phyloP scores from a whole-genome alignment of 495 filamentous ascomycete genomes.

The Saxophila tyrrhenica region DNA sequence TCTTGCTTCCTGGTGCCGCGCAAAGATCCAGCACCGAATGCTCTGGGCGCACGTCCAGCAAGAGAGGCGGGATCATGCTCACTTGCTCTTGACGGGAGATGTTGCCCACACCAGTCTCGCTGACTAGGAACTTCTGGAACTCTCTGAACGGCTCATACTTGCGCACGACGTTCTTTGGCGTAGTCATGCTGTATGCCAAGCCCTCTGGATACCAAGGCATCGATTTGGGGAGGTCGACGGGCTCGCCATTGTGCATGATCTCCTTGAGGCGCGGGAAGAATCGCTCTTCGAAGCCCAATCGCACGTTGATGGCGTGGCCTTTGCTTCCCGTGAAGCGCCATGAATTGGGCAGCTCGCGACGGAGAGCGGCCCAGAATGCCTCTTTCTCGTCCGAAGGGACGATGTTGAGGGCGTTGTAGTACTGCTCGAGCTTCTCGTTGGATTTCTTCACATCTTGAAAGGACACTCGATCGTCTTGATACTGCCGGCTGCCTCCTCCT shows the following conservation, averaged over 20 bases:
- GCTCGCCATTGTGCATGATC: slow-evolving; percentile 64
- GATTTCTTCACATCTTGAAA: slow-evolving; percentile 37
- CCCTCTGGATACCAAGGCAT: slow-evolving; percentile 88
- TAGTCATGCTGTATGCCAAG: slow-evolving; percentile 92
- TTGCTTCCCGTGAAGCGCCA: slow-evolving; percentile 93
- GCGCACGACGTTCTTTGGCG: slow-evolving; percentile 83
- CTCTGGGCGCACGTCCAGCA: slow-evolving; percentile 80
- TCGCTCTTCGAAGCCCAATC: slow-evolving; percentile 68
- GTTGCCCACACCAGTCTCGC: slow-evolving; percentile 91
- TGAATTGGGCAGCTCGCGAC: slow-evolving; percentile 80
- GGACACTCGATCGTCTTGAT: slow-evolving; percentile 14
- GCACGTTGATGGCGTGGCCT: slow-evolving; percentile 79
- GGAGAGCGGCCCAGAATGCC: slow-evolving; percentile 71
- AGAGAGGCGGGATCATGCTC: slow-evolving; percentile 93
- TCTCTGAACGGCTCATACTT: slow-evolving; percentile 83
- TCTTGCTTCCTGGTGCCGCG: slow-evolving; percentile 93
- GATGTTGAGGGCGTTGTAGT: slow-evolving; percentile 66
- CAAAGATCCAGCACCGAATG: slow-evolving; percentile 93
- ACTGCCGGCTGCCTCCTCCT: slow-evolving; percentile 10
- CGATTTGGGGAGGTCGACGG: slow-evolving; percentile 65
- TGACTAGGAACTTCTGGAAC: slow-evolving; percentile 97
- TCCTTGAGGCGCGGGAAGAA: slow-evolving; percentile 82
- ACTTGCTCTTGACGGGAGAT: slow-evolving; percentile 95
- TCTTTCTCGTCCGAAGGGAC: slow-evolving; percentile 57
- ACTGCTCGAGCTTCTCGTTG: slow-evolving; percentile 69